phyloP scores from a whole-genome alignment of 306 rosid genomes.

The Senna siamea region DNA sequence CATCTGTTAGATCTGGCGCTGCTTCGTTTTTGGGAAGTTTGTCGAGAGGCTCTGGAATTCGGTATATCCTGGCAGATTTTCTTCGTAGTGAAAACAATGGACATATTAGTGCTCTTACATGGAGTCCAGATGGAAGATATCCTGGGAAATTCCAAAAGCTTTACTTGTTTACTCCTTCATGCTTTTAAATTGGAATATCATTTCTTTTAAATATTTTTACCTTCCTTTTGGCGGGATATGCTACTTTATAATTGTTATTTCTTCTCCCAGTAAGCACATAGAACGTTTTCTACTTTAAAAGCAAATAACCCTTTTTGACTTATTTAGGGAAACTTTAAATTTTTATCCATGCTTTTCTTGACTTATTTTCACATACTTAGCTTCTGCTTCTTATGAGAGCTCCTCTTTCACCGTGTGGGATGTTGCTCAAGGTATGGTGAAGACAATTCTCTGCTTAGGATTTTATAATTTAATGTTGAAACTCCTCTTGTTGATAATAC shows the following conservation, averaged over 20 bases:
- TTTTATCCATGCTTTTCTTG: slow-evolving; percentile 51
- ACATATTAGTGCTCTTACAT: slow-evolving; percentile 81
- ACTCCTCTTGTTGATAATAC: slow-evolving; percentile 7
- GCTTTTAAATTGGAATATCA: slow-evolving; percentile 15
- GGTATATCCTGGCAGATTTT: slow-evolving; percentile 82
- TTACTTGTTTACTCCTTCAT: slow-evolving; percentile 21
- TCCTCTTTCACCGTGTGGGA: slow-evolving; percentile 92
- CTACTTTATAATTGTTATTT: slow-evolving; percentile 6
- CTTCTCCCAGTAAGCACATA: background rate
- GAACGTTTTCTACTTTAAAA: background rate
- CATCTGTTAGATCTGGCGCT: slow-evolving; percentile 80
- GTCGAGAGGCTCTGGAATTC: slow-evolving; percentile 85
- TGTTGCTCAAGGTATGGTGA: slow-evolving; percentile 80
- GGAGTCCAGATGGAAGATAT: slow-evolving; percentile 99
- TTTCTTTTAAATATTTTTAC: background rate
- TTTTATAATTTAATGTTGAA: slow-evolving; percentile 16
- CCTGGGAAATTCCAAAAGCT: slow-evolving; percentile 42
- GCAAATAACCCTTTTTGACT: background rate
- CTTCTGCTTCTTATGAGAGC: slow-evolving; percentile 88
- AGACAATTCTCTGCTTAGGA: slow-evolving; percentile 25
- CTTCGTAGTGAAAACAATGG: slow-evolving; percentile 70
- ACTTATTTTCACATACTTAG: slow-evolving; percentile 71
- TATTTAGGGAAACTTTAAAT: background rate
- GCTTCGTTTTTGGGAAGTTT: slow-evolving; percentile 74
- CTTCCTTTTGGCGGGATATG: slow-evolving; percentile 9